phyloP scores from a whole-genome alignment of 129 eudicot species.

The Rutidosis leptorrhynchoides region DNA sequence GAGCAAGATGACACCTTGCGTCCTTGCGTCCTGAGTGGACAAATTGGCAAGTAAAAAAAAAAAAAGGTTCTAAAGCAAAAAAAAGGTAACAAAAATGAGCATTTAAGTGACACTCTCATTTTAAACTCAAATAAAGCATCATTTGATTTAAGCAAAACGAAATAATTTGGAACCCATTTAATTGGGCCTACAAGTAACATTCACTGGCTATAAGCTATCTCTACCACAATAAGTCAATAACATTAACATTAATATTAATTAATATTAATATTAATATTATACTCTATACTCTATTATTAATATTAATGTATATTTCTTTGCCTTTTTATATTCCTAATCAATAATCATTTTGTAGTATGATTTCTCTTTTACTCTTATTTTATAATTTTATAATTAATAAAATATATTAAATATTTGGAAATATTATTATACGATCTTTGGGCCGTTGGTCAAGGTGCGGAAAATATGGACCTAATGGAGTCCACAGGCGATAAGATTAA shows the following conservation, averaged over 20 bases:
- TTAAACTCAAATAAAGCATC: neutral
- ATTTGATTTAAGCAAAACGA: neutral
- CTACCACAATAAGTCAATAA: slow-evolving; percentile 20
- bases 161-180: neutral
- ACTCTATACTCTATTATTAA: no score
- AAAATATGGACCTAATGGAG: slow-evolving; percentile 36
- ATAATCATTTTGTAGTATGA: neutral
- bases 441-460: slow-evolving; percentile 35
- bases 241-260: no score
- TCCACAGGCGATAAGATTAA: slow-evolving; percentile 17
- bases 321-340: slow-evolving; percentile 20
- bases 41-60: no score
- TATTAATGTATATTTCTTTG: neutral
- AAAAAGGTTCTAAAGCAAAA: no score
- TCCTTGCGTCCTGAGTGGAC: no score
- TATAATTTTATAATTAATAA: slow-evolving; percentile 1
- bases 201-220: slow-evolving; percentile 31
- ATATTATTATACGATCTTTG: slow-evolving; percentile 29
- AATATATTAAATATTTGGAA: slow-evolving; percentile 8
- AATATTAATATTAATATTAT: no score
- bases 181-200: slow-evolving; percentile 23
- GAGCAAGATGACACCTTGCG: no score
- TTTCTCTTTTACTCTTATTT: neutral
- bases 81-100: no score
- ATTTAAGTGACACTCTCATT: no score